Evolutionary conservation across 805 yeast genomes (phyloP).

Genomic region (Candida nonsorbophila): DNA sequence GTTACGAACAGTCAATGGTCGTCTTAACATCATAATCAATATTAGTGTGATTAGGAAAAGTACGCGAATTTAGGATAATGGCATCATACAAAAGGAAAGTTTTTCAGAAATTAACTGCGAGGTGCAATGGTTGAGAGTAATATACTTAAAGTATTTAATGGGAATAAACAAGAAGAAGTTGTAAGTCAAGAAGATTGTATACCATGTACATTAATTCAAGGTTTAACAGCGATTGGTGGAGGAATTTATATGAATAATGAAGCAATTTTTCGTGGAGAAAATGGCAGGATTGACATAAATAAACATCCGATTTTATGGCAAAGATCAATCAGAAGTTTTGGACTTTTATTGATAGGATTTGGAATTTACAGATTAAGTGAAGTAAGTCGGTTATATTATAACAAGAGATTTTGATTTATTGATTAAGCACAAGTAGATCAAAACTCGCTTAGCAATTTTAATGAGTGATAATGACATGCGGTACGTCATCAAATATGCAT

Average conservation of each 20-base stretch:
- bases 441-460: too few relatives aligned
- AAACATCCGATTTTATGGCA: slow-evolving; percentile 40
- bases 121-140: slow-evolving; percentile 13
- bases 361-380: slow-evolving; percentile 26
- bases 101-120: too few relatives aligned
- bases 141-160: slow-evolving; percentile 6
- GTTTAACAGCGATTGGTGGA: slow-evolving; percentile 24
- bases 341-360: slow-evolving; percentile 28
- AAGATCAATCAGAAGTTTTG: slow-evolving; percentile 24
- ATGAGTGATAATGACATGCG: too few relatives aligned
- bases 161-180: slow-evolving; percentile 8
- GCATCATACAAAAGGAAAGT: too few relatives aligned
- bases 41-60: too few relatives aligned
- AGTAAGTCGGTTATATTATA: too few relatives aligned
- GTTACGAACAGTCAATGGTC: too few relatives aligned
- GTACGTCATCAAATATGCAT: too few relatives aligned
- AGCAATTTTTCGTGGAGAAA: slow-evolving; percentile 23
- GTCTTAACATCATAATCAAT: too few relatives aligned
- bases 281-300: slow-evolving; percentile 22
- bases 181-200: slow-evolving; percentile 21
- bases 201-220: slow-evolving; percentile 35
- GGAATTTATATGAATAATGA: slow-evolving; percentile 27
- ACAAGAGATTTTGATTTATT: too few relatives aligned
- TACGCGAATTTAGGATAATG: too few relatives aligned
- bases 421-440: too few relatives aligned